These are phyloP conservation scores for Lithocarpus polystachyus DNA, from an alignment of 306 rosid species.

Conservation along the genomic window DNA sequence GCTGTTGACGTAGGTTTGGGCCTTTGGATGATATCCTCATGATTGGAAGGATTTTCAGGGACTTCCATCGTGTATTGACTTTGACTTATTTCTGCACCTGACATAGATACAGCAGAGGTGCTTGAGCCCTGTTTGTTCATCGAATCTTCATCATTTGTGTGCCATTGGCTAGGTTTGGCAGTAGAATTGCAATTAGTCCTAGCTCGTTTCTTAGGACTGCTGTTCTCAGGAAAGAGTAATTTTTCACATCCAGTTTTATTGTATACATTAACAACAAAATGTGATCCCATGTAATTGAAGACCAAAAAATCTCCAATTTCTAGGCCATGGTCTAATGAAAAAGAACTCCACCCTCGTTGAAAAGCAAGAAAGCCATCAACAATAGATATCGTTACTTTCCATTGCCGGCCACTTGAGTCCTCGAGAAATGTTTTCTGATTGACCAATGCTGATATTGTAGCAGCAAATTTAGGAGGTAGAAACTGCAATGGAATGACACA, in stretches of 20 bases:
- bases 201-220: conserved; percentile 27
- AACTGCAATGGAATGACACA: conserved; percentile 36
- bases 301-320: conserved; percentile 50
- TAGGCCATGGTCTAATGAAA: conserved; percentile 45
- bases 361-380: conserved; percentile 43
- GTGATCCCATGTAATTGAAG: conserved; percentile 36
- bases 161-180: conserved; percentile 3
- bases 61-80: neutral
- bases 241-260: conserved; percentile 52
- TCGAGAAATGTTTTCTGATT: conserved; percentile 37
- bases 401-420: conserved; percentile 47
- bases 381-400: conserved; percentile 41
- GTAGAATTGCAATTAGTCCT: conserved; percentile 9
- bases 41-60: conserved; percentile 11
- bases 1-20: neutral
- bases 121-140: conserved; percentile 10
- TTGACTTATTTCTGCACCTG: conserved; percentile 13
- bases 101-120: conserved; percentile 13
- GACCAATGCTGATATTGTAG: conserved; percentile 31
- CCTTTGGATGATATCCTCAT: conserved; percentile 8
- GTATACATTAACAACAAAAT: conserved; percentile 53
- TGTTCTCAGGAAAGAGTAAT: conserved; percentile 21
- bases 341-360: conserved; percentile 58
- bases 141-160: conserved; percentile 3
- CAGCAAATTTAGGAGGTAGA: conserved; percentile 58